phyloP scores from a whole-genome alignment of 768 basidiomycete species.

The Saitozyma podzolica region DNA sequence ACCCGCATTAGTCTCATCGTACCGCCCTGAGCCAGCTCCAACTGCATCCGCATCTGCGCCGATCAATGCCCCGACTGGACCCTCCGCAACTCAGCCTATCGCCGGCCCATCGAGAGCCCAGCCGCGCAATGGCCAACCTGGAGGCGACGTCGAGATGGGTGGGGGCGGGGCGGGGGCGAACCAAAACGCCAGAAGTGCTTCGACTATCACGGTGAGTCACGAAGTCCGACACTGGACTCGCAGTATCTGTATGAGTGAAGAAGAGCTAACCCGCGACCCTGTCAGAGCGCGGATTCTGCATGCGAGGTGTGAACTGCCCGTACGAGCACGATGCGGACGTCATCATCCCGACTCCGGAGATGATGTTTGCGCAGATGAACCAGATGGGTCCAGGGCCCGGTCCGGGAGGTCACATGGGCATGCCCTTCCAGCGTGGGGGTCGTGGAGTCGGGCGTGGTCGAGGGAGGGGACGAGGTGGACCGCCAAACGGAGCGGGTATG shows the following conservation, averaged over 20 bases:
- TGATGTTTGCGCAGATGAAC: constrained; percentile 35
- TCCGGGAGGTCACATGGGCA: constrained; percentile 11
- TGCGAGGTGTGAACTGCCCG: constrained; percentile 82
- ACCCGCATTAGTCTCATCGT: constrained; percentile 33
- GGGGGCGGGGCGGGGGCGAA: constrained; percentile 2
- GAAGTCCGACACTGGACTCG: constrained; percentile 21
- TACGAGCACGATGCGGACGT: constrained; percentile 91
- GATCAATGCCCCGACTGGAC: constrained; percentile 7
- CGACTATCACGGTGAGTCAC: constrained; percentile 81
- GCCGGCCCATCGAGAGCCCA: constrained; percentile 24
- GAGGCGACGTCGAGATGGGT: constrained; percentile 16
- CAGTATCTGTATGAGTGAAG: constrained; percentile 10
- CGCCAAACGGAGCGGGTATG: not conserved
- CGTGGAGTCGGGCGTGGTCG: constrained; percentile 23
- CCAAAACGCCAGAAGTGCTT: constrained; percentile 72
- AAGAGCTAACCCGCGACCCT: constrained; percentile 1
- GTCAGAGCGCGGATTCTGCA: constrained; percentile 85
- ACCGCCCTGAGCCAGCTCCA: constrained; percentile 22
- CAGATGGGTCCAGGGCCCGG: constrained; percentile 10
- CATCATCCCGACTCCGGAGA: constrained; percentile 58
- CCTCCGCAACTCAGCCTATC: constrained; percentile 3
- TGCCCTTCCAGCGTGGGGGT: constrained; percentile 21
- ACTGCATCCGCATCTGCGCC: not conserved
- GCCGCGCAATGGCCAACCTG: constrained; percentile 2
- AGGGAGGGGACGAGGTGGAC: constrained; percentile 36